Evolutionary conservation across 1,139 yeast species (phyloP), one percentile per base, ranked within the genome.

Genomic region (Debaryomycetaceae sp.): DNA sequence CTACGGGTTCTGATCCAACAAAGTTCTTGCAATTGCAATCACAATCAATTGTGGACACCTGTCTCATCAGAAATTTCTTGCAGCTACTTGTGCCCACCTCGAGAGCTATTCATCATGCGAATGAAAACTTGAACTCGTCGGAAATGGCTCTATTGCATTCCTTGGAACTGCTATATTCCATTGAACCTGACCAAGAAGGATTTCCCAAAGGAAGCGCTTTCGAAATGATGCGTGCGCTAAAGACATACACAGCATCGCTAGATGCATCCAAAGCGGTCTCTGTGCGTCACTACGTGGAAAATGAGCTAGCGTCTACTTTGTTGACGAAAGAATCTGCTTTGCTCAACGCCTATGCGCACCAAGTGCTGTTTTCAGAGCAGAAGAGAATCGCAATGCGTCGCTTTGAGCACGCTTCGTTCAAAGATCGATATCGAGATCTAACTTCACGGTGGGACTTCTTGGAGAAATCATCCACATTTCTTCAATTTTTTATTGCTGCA

Each of bases 101-200:
- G 23, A 42, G 58, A 29, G 43, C 63, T 2, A 48, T 57, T 4
- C 61, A 59, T 35, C 58, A 55, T 26, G 41, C 50, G 5, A 43
- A 50, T 28, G 28, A 39, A 15, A 45, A 53, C 25, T 35, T 53
- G 5, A 53, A 62, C 4, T 40, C 43, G 2, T 49, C 61, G 3
- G 68, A 62, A 37, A 31, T 43, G 16, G 41, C 40, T 15, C 48
- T 61, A 1, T 39, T 51, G 16, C 39, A 47, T 15, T 51, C 47
- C 29, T 37, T 61, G 27, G 42, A 49, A 10, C 37, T 36, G 18
- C 34, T 49, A 22, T 47, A 47, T 24, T 39, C 39, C 30, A 36
- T 33, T 27, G 35, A 32, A 11, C 20, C 20, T 18, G 10, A 7
- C 20, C n/a, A n/a, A n/a, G 20, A 18, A 10, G 20, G 20, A 15